Conservation (phyloP, 306 rosid genomes). For the Quercus agrifolia region DNA sequence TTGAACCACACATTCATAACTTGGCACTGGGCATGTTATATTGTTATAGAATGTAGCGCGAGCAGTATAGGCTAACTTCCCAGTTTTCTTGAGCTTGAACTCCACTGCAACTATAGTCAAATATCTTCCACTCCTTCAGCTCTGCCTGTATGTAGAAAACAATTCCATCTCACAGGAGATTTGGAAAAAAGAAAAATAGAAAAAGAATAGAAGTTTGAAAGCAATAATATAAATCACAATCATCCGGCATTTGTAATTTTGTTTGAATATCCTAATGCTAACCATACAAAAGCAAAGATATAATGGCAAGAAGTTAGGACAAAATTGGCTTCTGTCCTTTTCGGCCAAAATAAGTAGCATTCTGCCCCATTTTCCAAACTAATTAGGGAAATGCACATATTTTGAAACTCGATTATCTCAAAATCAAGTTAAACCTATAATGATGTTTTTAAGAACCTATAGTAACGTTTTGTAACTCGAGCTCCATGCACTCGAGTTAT, state of each 20-base stretch:
- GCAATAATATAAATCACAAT: neutral
- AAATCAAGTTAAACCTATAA: no score
- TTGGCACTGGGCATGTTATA: constrained; percentile 42
- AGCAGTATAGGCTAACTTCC: constrained; percentile 46
- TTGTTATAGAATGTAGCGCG: constrained; percentile 39
- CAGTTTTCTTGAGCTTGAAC: constrained; percentile 51
- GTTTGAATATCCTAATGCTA: neutral
- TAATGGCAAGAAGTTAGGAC: neutral
- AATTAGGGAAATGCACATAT: no score
- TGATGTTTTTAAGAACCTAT: no score
- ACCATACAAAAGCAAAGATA: neutral
- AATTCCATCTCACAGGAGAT: neutral
- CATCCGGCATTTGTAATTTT: neutral
- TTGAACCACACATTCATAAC: neutral
- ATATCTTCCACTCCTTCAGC: constrained; percentile 70
- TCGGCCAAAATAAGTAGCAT: no score
- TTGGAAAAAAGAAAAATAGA: neutral
- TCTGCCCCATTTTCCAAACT: no score
- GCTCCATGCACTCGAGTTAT: no score
- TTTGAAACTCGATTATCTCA: no score
- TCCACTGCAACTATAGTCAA: constrained; percentile 55
- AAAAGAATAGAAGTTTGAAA: neutral
- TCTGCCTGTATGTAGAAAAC: constrained; percentile 46
- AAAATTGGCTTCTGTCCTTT: no score
- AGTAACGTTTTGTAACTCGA: no score